phyloP scores from a whole-genome alignment of 2,329 filamentous ascomycete genomes.

The Fusarium sterilihyphosum region DNA sequence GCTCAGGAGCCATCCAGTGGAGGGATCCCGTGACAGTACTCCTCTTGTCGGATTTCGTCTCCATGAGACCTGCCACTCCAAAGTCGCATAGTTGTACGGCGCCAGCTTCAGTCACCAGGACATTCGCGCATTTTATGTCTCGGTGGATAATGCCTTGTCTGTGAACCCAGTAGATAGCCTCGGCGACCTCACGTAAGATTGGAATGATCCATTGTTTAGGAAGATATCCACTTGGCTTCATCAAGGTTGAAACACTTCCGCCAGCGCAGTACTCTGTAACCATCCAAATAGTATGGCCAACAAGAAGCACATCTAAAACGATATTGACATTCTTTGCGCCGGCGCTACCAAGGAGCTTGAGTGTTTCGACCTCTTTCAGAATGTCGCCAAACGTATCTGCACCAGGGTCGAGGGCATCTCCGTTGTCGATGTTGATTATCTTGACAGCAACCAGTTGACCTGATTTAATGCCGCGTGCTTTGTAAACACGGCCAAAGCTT shows the following conservation, averaged over 20 bases:
- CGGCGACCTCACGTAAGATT: constrained; percentile 72
- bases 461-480: constrained; percentile 61
- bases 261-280: constrained; percentile 88
- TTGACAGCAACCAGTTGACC: constrained; percentile 76
- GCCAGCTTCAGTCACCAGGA: constrained; percentile 80
- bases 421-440: constrained; percentile 82
- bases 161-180: constrained; percentile 74
- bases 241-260: constrained; percentile 79
- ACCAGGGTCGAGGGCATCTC: constrained; percentile 68
- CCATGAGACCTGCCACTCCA: constrained; percentile 81
- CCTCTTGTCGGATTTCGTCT: constrained; percentile 78
- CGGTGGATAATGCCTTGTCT: constrained; percentile 75
- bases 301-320: constrained; percentile 80
- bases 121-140: constrained; percentile 81
- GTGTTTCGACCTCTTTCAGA: constrained; percentile 73
- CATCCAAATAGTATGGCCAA: constrained; percentile 86
- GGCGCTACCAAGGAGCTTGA: constrained; percentile 77
- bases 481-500: constrained; percentile 80
- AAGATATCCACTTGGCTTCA: constrained; percentile 73
- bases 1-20: constrained; percentile 87
- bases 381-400: constrained; percentile 76
- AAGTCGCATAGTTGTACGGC: constrained; percentile 86
- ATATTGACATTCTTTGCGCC: constrained; percentile 85
- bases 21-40: constrained; percentile 84
- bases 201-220: constrained; percentile 76